Base-by-base conservation (phyloP, 1,284 basidiomycete genomes). In the Ceratobasidium papillatum region DNA sequence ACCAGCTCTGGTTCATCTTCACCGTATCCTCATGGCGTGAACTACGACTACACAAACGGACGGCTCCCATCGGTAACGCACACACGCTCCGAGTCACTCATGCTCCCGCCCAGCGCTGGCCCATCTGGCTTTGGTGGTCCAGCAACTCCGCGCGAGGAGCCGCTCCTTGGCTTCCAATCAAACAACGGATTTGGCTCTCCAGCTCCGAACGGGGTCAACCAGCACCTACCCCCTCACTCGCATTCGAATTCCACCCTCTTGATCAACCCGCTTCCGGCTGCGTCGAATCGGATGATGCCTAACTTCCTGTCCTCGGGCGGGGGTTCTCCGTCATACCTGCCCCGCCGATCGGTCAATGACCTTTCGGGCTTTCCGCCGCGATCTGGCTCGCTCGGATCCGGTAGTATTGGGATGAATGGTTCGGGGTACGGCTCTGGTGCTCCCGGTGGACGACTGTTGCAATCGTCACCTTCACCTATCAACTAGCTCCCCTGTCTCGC, bases 331-430 rank as follows among this genome's bases (percentile, higher is more conserved):
- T 49, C 69, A 11, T 72, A 62, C 58, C 36, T 51, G 41, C 32
- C 56, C 43, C 69, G 69, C 43, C 69, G 69, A 52, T 72, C 69
- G 22, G 69, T 72, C 58, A 62, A 72, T 25, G 69, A 72, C 69
- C 47, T 72, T 22, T 41, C 69, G 25, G 58, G 22, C 32, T 72
- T 72, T 41, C 69, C 69, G 11, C 58, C 17, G 43, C 69, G 69
- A 49, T 72, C 69, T 14, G 56, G 22, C 11, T 72, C 69, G n/a
- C 58, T 72, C 30, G 69, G 69, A 5, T 56, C 36, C 38, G 11
- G 25, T 25, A 32, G 47, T 17, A 22, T 59, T n/a, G 56, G 32
- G 8, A 63, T 63, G 22, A 51, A 36, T 9, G 58, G 34, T 17
- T 7, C 54, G 11, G 32, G 22, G 3, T 72, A 62, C 25, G 32